A percentile compares a stretch with the other conserved stretches of the same genome.
Evolutionary conservation across 306 rosid species (phyloP).

Genomic region (Medicago ruthenica): DNA sequence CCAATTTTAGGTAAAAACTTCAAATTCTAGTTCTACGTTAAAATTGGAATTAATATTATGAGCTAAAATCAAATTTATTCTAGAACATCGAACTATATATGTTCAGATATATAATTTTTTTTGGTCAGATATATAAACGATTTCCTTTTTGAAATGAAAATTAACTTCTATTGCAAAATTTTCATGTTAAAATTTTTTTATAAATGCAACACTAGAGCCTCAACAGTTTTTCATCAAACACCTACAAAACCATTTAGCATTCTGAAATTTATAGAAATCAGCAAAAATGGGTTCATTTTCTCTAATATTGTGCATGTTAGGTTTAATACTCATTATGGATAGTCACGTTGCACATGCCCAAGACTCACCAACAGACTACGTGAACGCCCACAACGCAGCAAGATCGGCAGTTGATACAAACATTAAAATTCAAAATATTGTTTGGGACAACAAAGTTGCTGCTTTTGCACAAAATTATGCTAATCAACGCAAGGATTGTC

Average conservation of each 20-base stretch:
- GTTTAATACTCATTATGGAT: not conserved
- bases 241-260: not conserved
- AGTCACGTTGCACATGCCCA: slow-evolving; percentile 35
- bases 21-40: no score
- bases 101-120: no score
- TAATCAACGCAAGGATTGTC: slow-evolving; percentile 39
- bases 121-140: not conserved
- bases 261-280: not conserved
- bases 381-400: slow-evolving; percentile 45
- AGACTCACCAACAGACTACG: slow-evolving; percentile 39
- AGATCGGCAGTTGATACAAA: slow-evolving; percentile 36
- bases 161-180: no score
- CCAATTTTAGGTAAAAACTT: no score
- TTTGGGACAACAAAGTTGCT: slow-evolving; percentile 46
- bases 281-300: slow-evolving; percentile 31
- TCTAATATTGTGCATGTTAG: slow-evolving; percentile 3
- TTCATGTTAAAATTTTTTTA: not conserved
- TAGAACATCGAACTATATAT: no score
- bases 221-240: slow-evolving; percentile 19
- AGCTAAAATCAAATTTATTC: no score
- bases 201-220: slow-evolving; percentile 1
- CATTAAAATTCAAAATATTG: not conserved
- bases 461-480: slow-evolving; percentile 46
- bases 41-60: no score
- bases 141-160: no score